These are phyloP conservation scores for Cutaneotrichosporon arboriforme DNA, from an alignment of 1,284 basidiomycete species.

Conservation along the genomic window DNA sequence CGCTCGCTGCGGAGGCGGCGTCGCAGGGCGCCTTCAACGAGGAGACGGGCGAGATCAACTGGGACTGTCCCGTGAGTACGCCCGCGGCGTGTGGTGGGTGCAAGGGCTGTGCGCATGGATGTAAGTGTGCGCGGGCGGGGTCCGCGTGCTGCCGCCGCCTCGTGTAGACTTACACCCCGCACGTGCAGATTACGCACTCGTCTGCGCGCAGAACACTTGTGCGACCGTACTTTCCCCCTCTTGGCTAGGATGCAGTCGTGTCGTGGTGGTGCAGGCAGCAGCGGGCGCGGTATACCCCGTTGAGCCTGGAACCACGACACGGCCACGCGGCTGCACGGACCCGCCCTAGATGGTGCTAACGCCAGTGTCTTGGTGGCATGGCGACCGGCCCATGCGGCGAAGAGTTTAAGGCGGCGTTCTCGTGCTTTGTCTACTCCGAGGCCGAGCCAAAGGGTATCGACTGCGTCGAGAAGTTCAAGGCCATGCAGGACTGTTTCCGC, in stretches of 20 bases:
- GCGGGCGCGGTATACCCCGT: not conserved
- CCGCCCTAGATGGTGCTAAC: not conserved
- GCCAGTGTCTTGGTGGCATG: constrained; percentile 88
- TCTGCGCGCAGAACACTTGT: too few species aligned
- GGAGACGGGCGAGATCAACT: constrained; percentile 95
- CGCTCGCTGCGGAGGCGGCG: constrained; percentile 11
- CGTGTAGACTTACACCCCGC: too few species aligned
- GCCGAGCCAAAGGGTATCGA: constrained; percentile 96
- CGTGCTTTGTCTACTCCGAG: constrained; percentile 93
- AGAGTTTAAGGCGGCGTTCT: constrained; percentile 93
- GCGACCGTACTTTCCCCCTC: too few species aligned
- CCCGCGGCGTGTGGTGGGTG: not conserved
- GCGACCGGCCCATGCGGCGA: constrained; percentile 92
- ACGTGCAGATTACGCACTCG: too few species aligned
- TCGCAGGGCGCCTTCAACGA: constrained; percentile 64
- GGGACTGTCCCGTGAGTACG: constrained; percentile 71
- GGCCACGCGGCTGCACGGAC: constrained; percentile 3
- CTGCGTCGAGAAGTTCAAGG: constrained; percentile 96
- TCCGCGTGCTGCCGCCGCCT: too few species aligned
- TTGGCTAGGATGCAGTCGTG: not conserved
- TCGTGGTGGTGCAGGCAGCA: not conserved
- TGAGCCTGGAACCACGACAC: not conserved
- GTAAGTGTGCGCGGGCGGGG: not conserved
- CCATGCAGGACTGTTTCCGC: constrained; percentile 97
- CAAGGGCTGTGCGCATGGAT: not conserved